Evolutionary conservation across 2,329 filamentous ascomycete genomes (phyloP).

Genomic region (Venturia asperata): DNA sequence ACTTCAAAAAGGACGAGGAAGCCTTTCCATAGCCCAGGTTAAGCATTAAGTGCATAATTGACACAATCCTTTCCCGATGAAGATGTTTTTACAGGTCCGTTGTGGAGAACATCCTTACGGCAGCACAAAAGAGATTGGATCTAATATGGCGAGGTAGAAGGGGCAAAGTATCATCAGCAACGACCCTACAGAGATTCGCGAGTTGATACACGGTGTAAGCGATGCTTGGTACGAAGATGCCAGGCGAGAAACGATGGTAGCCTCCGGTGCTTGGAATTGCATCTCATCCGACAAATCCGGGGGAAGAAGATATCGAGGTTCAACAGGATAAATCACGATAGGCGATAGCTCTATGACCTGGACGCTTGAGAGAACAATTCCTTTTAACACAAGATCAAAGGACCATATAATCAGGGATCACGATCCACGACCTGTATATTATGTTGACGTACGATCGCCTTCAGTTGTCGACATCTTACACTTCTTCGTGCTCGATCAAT

Average conservation of each 20-base stretch:
- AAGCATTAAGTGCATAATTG: too few relatives aligned
- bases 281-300: neutral
- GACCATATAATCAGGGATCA: neutral
- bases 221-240: neutral
- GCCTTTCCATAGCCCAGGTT: too few relatives aligned
- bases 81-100: too few relatives aligned
- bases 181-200: neutral
- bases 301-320: neutral
- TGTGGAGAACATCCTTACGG: too few relatives aligned
- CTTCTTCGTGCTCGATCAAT: neutral
- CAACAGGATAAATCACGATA: neutral
- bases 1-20: too few relatives aligned
- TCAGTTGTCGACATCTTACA: neutral
- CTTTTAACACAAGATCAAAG: neutral
- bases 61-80: too few relatives aligned
- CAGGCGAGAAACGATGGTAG: neutral
- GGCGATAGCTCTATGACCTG: neutral
- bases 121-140: too few relatives aligned
- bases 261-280: neutral
- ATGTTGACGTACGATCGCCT: neutral
- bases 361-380: too few relatives aligned
- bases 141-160: too few relatives aligned
- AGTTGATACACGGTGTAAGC: neutral
- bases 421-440: neutral
- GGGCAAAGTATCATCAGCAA: neutral